phyloP scores from a whole-genome alignment of 2,329 filamentous ascomycete species.

The Coniochaeta ligniaria region DNA sequence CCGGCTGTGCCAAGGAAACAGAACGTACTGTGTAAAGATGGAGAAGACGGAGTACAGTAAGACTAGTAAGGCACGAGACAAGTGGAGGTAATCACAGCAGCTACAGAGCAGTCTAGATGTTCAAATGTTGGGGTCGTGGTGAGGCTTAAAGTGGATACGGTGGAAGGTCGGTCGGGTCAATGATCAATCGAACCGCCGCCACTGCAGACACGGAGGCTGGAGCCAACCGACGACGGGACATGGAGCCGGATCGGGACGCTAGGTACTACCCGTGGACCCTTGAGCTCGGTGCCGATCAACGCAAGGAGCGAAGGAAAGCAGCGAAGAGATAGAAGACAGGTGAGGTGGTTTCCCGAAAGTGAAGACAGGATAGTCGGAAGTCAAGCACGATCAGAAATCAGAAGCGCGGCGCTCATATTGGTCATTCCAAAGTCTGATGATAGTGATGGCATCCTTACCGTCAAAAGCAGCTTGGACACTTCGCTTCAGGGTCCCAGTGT shows the following conservation, averaged over 20 bases:
- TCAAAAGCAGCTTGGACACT: constrained; percentile 55
- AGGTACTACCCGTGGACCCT: background rate
- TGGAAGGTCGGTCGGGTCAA: background rate
- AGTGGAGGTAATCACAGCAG: background rate
- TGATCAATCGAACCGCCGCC: background rate
- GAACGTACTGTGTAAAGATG: background rate
- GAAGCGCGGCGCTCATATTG: background rate
- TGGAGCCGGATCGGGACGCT: background rate
- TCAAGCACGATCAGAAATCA: background rate
- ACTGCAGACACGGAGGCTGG: background rate
- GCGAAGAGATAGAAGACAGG: background rate
- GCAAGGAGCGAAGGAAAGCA: background rate
- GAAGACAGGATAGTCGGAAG: background rate
- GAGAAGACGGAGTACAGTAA: background rate
- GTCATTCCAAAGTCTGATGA: background rate
- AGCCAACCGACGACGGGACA: background rate
- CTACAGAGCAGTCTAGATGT: background rate
- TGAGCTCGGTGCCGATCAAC: background rate
- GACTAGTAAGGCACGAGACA: background rate
- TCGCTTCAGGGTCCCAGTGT: constrained; percentile 44
- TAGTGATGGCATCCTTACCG: constrained; percentile 31
- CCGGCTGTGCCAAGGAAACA: background rate
- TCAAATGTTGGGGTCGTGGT: background rate
- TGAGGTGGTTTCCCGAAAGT: background rate
- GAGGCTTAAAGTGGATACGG: constrained; percentile 1